Evolutionary conservation across 1,284 basidiomycete species (phyloP).

Genomic region (Malassezia restricta): DNA sequence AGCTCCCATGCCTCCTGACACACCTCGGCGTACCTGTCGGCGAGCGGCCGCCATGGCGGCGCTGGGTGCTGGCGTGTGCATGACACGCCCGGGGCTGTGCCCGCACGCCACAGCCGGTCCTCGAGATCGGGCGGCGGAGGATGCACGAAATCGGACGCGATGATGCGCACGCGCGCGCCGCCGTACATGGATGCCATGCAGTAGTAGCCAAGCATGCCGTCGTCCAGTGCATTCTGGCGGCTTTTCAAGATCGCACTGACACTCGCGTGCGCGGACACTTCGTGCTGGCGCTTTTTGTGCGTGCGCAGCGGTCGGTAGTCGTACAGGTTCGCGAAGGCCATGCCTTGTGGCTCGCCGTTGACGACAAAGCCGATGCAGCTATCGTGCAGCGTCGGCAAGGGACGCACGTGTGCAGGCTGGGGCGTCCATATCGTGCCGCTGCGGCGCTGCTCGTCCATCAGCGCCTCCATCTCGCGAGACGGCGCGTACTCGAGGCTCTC

Average conservation of each 20-base stretch:
- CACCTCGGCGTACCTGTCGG: neutral
- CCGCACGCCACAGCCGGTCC: conserved; percentile 16
- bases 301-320: conserved; percentile 68
- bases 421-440: conserved; percentile 1
- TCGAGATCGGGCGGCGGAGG: conserved; percentile 51
- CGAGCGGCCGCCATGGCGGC: conserved; percentile 8
- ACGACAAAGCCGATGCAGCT: conserved; percentile 80
- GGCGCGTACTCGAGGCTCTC: conserved; percentile 81
- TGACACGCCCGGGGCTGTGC: neutral
- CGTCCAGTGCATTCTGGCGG: conserved; percentile 68
- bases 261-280: conserved; percentile 21
- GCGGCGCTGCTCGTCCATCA: conserved; percentile 48
- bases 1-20: neutral
- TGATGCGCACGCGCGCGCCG: conserved; percentile 68
- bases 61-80: conserved; percentile 1
- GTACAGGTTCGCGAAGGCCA: conserved; percentile 76
- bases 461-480: conserved; percentile 78
- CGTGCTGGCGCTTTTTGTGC: conserved; percentile 6
- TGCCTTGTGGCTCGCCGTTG: conserved; percentile 74
- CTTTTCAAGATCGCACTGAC: conserved; percentile 22
- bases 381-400: conserved; percentile 59
- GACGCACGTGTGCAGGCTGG: neutral
- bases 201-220: conserved; percentile 89
- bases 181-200: conserved; percentile 88
- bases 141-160: conserved; percentile 67